Percentiles rank a stretch among this genome's conserved stretches.
phyloP scores from a whole-genome alignment of 768 basidiomycete genomes.

The Hygrophorus russula region DNA sequence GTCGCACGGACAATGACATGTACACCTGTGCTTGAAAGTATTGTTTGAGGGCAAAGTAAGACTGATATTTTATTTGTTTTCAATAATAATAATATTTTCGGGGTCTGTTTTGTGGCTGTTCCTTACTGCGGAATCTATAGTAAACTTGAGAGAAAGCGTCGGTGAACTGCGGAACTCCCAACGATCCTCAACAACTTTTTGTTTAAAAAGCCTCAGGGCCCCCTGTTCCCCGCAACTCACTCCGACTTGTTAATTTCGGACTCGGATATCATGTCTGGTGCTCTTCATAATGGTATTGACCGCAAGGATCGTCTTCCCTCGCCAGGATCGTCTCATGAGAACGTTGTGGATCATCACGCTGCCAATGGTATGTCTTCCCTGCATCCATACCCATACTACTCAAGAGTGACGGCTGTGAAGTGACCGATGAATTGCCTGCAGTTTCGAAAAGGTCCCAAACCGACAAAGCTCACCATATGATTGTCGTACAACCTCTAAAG shows the following conservation, averaged over 20 bases:
- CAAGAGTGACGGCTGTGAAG: conserved; percentile 20
- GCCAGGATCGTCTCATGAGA: conserved; percentile 34
- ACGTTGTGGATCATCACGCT: conserved; percentile 67
- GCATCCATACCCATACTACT: conserved; percentile 10
- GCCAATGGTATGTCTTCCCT: conserved; percentile 39
- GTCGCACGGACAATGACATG: no score
- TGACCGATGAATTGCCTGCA: conserved; percentile 47
- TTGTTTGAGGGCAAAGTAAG: no score
- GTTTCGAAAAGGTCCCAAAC: conserved; percentile 20
- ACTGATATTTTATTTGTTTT: no score
- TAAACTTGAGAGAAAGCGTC: background rate
- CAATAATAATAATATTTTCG: no score
- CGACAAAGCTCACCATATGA: conserved; percentile 32
- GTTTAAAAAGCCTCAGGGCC: conserved; percentile 1
- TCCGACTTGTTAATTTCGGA: background rate
- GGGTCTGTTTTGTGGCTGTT: background rate
- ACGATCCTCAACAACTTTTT: background rate
- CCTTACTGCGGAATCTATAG: background rate
- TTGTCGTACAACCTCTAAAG: conserved; percentile 78
- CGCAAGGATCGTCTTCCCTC: conserved; percentile 42
- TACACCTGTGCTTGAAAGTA: no score
- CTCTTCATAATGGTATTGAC: conserved; percentile 23
- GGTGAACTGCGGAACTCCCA: conserved; percentile 5
- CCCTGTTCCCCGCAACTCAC: background rate
- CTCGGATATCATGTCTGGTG: background rate